These are phyloP conservation scores for Botryobasidium botryosum DNA, from an alignment of 768 basidiomycete species.

Conservation along the genomic window DNA sequence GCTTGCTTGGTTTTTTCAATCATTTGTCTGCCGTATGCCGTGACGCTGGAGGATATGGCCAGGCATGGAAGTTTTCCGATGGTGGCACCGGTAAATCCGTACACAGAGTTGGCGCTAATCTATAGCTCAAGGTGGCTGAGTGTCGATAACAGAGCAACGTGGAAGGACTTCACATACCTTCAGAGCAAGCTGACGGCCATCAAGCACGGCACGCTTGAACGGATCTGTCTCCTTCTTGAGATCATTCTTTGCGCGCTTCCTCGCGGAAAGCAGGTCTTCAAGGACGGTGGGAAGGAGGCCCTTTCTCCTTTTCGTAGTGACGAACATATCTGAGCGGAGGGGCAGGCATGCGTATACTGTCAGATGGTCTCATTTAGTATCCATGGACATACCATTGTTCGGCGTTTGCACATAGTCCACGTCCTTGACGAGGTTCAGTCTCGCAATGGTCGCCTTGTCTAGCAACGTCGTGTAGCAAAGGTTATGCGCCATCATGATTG, in stretches of 20 bases:
- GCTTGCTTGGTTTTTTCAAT: constrained; percentile 92
- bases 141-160: not conserved
- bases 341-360: not conserved
- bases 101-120: constrained; percentile 98
- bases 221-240: constrained; percentile 94
- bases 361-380: not conserved
- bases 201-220: constrained; percentile 90
- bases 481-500: constrained; percentile 99
- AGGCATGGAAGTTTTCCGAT: constrained; percentile 94
- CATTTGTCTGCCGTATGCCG: constrained; percentile 97
- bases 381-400: constrained; percentile 57
- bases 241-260: constrained; percentile 90
- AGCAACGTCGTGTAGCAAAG: constrained; percentile 95
- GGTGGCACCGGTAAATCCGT: constrained; percentile 96
- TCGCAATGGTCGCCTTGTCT: constrained; percentile 60
- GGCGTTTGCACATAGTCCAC: constrained; percentile 90
- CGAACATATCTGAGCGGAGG: constrained; percentile 60
- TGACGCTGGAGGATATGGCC: constrained; percentile 86
- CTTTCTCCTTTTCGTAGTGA: constrained; percentile 51
- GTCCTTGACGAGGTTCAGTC: constrained; percentile 61
- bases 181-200: constrained; percentile 90
- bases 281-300: constrained; percentile 83
- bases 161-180: constrained; percentile 37
- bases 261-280: constrained; percentile 82
- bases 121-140: constrained; percentile 19